These are phyloP conservation scores for Dactylellina cionopaga DNA, from an alignment of 2,329 filamentous ascomycete species.

Conservation along the genomic window DNA sequence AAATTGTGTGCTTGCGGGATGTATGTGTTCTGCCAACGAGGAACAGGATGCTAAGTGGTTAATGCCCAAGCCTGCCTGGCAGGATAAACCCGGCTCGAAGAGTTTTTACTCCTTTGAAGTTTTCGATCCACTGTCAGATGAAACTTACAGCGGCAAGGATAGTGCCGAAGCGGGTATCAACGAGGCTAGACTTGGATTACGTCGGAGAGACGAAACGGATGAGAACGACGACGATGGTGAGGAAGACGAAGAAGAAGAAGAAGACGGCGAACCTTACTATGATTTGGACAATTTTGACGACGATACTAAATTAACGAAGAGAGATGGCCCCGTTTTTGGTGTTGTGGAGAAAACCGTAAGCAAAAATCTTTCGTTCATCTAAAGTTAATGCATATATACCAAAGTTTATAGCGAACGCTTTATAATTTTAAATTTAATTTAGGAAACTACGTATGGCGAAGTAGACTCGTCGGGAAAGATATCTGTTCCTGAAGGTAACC, in stretches of 20 bases:
- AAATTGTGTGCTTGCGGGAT: conserved; percentile 26
- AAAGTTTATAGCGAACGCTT: no score
- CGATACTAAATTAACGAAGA: no score
- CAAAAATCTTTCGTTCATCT: no score
- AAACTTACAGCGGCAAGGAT: conserved; percentile 14
- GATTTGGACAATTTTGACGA: no score
- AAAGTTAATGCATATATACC: no score
- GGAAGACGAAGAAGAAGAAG: background rate
- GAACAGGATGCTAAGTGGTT: background rate
- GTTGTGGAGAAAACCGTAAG: no score
- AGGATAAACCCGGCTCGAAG: background rate
- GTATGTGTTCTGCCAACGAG: conserved; percentile 13
- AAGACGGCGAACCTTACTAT: no score
- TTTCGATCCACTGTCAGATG: conserved; percentile 20
- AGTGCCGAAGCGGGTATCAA: conserved; percentile 16
- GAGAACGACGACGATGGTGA: background rate
- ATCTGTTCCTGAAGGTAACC: no score
- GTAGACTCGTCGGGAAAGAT: no score
- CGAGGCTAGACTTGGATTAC: conserved; percentile 1
- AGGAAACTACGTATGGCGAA: no score
- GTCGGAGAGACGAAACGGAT: background rate
- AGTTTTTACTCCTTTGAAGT: background rate
- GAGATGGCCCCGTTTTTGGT: no score
- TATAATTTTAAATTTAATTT: no score
- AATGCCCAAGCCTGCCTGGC: conserved; percentile 14